Evolutionary conservation across 2,329 filamentous ascomycete species (phyloP), one percentile per base, ranked within the genome.

Genomic region (Emydomyces testavorans): DNA sequence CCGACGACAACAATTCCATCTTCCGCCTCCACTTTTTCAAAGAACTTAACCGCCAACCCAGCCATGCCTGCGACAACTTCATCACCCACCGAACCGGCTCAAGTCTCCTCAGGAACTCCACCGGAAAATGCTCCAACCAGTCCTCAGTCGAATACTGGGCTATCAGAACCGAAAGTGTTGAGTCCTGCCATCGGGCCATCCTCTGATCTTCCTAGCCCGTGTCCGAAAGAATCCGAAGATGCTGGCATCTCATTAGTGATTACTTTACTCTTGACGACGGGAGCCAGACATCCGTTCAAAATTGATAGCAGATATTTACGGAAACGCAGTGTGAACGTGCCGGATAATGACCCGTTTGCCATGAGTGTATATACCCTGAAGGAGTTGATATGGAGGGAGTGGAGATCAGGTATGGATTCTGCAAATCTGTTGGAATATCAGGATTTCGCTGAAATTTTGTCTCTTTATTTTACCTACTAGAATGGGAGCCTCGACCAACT

Each of bases 301-400:
- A 83, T 96, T 55, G 85, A 94, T 65, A 83, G 85, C 59, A 85
- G 80, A 61, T 95, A 95, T 60, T 71, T 96, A 47, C 74, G 75
- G 46, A 88, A 89, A 66, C 79, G 87, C 51, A 85, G 83, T 57
- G 85, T 94, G 46, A 77, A 76, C 40, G 78, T 92, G 1, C 82
- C 86, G 16, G 81, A 82, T 26, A 74, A 77, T 54, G 87, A 95
- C 61, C 88, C 88, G 1, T 89, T 87, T 62, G 85, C 82, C 61
- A 87, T 96, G 67, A 94, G 85, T 56, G 83, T 94, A 43, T 94
- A 95, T 63, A 94, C 86, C 2, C 71, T 96, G 55, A 95, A 95
- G 67, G 88, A 95, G 69, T 71, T 95, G 60, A 94, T 96, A 62
- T 77, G 92, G 71, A 77, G 86, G 58, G 89, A 95, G 64, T 96